Conservation (phyloP, 139 green algal species). For the Zygnema cylindricum region DNA sequence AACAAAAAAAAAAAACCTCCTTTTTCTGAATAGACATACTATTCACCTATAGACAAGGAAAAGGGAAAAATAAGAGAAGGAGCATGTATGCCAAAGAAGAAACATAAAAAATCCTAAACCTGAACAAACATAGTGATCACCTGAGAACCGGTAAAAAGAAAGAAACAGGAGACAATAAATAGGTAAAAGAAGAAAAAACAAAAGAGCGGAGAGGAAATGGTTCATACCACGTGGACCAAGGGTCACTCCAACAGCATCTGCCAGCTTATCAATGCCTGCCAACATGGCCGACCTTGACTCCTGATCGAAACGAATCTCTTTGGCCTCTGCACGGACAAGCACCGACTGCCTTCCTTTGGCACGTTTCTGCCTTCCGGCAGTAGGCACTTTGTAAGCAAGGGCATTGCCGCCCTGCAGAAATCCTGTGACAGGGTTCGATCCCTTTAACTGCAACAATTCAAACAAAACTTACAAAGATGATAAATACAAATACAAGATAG, state of each 20-base stretch:
- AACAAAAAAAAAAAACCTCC: too few relatives aligned
- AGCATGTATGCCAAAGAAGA: too few relatives aligned
- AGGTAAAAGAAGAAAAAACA: background rate
- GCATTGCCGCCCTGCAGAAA: conserved; percentile 30
- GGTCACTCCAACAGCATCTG: conserved; percentile 93
- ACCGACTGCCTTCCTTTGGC: background rate
- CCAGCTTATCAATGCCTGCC: conserved; percentile 97
- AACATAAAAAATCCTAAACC: background rate
- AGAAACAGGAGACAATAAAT: background rate
- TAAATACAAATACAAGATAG: too few relatives aligned
- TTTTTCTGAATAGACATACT: too few relatives aligned
- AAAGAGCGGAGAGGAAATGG: background rate
- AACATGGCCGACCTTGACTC: conserved; percentile 86
- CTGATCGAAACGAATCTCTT: conserved; percentile 95
- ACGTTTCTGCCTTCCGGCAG: background rate
- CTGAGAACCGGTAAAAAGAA: background rate
- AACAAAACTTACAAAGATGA: background rate
- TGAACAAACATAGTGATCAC: background rate
- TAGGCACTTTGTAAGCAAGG: background rate
- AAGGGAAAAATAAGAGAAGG: too few relatives aligned
- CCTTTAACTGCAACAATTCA: conserved; percentile 11
- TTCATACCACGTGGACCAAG: conserved; percentile 91
- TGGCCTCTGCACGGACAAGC: conserved; percentile 78
- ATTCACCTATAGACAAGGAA: too few relatives aligned
- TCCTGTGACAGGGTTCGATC: conserved; percentile 7